These are phyloP conservation scores for Carex cristatella DNA, from an alignment of 176 grass and related monocot species.

Conservation along the genomic window DNA sequence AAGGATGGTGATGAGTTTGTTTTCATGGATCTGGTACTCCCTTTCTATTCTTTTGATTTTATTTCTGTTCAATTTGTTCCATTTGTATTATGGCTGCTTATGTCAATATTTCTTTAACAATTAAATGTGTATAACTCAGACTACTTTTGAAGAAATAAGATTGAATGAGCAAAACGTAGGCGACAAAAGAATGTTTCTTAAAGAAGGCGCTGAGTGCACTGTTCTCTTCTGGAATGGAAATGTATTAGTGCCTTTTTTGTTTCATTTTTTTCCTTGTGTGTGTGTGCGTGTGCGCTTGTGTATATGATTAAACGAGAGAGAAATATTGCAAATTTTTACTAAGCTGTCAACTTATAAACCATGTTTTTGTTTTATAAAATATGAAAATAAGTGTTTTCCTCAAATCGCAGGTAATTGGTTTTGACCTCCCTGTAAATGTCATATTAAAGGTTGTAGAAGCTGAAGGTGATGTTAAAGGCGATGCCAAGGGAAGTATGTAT, in stretches of 20 bases:
- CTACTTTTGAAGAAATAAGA: conserved; percentile 62
- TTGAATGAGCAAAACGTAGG: conserved; percentile 75
- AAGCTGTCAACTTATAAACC: background rate
- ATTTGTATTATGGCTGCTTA: background rate
- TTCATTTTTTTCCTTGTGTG: background rate
- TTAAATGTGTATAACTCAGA: conserved; percentile 33
- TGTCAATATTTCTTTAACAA: conserved; percentile 17
- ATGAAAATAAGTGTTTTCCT: conserved; percentile 9
- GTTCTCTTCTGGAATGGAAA: conserved; percentile 87
- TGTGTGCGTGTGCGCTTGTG: background rate
- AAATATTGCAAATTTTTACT: background rate
- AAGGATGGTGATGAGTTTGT: conserved; percentile 81
- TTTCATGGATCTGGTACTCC: conserved; percentile 89
- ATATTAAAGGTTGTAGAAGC: conserved; percentile 67
- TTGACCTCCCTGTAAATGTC: conserved; percentile 78
- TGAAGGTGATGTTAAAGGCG: conserved; percentile 65
- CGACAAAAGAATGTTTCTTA: conserved; percentile 79
- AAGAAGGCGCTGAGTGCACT: conserved; percentile 88
- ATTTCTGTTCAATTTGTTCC: background rate
- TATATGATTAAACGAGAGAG: background rate
- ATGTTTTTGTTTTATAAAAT: background rate
- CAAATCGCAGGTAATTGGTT: conserved; percentile 73
- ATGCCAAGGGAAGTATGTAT: conserved; percentile 47
- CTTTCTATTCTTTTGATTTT: background rate
- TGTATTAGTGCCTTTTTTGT: conserved; percentile 38